phyloP scores from a whole-genome alignment of 1,284 basidiomycete genomes.

The Fomitopsis pinicola region DNA sequence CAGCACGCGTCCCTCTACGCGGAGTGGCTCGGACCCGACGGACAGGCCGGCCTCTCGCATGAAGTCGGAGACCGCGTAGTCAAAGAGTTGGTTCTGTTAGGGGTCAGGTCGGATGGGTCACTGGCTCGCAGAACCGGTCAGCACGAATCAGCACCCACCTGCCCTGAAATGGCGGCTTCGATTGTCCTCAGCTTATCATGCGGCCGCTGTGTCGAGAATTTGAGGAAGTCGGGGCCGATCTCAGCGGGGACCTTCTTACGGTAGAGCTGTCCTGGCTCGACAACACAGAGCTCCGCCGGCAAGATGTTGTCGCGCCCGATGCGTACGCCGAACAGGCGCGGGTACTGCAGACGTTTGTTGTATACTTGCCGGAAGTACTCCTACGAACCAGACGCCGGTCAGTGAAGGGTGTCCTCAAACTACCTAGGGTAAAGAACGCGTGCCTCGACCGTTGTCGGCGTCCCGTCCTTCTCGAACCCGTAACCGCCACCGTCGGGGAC shows the following conservation, averaged over 20 bases:
- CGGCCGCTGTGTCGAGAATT: conserved; percentile 40
- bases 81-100: conserved; percentile 16
- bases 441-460: conserved; percentile 31
- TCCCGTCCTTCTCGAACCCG: conserved; percentile 30
- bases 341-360: conserved; percentile 27
- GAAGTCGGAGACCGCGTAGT: conserved; percentile 31
- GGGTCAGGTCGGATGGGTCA: neutral
- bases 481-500: conserved; percentile 19
- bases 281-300: conserved; percentile 44
- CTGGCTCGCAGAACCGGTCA: neutral
- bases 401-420: neutral
- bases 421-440: neutral
- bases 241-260: conserved; percentile 39
- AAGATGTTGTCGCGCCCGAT: conserved; percentile 31
- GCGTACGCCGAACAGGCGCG: conserved; percentile 36
- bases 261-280: conserved; percentile 45
- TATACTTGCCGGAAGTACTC: conserved; percentile 33
- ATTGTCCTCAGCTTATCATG: conserved; percentile 32
- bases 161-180: conserved; percentile 23
- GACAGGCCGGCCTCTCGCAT: conserved; percentile 29
- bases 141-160: conserved; percentile 13
- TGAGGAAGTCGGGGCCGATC: conserved; percentile 35
- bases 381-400: conserved; percentile 18
- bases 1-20: conserved; percentile 24
- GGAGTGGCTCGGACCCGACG: conserved; percentile 21